Evolutionary conservation across 169 alveolate genomes (phyloP), one percentile per base, ranked within the genome.

Genomic region (Plasmodium vinckei): DNA sequence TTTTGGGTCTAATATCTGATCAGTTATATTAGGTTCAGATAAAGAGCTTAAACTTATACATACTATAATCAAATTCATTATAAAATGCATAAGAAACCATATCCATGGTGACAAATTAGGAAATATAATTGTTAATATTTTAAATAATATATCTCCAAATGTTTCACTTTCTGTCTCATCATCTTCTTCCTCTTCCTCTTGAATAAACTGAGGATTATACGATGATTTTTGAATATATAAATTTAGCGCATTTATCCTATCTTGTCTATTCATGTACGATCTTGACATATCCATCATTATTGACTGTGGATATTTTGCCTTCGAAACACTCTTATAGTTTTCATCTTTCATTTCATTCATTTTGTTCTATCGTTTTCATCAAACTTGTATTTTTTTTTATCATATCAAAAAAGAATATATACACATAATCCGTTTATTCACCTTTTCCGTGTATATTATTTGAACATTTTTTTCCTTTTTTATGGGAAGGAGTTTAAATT

Each of bases 111-210:
- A 82, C 5, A 68, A 19, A 59, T 82, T 84, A 12, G 90, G 90
- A 82, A 67, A 82, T 53, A 82, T 67, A 19, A 68, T 82, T 1
- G 90, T 57, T 9, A 82, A n/a, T 44, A 68, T 69, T 33, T 72
- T 21, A 2, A 82, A 27, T 15, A 82, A 67, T 7, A 65, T 82
- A 56, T 82, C 90, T n/a, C 90, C 69, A 2, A 82, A 23, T 15
- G 90, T 82, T 53, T 82, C 84, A 42, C 64, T 69, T 49, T 82
- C 90, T 15, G 68, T 69, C 39, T 82, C 90, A 46, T 82, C 90
- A 9, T 82, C 90, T n/a, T 82, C 90, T 47, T 82, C 90, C 19
- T 82, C 90, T 27, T 82, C 90, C 12, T 82, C 90, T 82, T 65
- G 86, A 21, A 69, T 21, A 42, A 82, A 68, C n/a, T 82, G 90